Base-by-base conservation (phyloP, 208 protist species). In the Trypanosoma grayi region DNA sequence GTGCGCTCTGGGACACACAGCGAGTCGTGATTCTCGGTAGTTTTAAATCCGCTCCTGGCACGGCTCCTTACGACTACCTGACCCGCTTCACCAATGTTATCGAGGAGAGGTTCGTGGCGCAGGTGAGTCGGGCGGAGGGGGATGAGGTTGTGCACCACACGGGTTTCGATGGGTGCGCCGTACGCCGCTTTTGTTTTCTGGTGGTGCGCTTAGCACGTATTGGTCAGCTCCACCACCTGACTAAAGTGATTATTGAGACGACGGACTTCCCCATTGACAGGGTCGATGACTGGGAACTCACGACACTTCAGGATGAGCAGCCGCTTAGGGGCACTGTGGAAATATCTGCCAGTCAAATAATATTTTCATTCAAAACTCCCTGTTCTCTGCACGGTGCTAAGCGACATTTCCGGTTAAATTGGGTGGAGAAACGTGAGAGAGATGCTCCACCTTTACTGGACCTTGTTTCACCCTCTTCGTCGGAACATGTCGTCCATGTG, bases 171-270 rank as follows among this genome's bases (percentile, higher is more conserved):
- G 10, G 20, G 10, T 5, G 16, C 13, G 4, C 33, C 11, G 30
- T 60, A 25, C 27, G 14, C 20, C 40, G 41, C 10, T 50, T 30
- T 13, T 58, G 52, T 44, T 58, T 58, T 25, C 18, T 60, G 8
- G n/a, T 22, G 2, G 41, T 60, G 1, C 5, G 1, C 8, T 33
- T 39, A 8, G 10, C 40, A 4, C 27, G 24, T 30, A 8, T 28
- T 59, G 53, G 22, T 50, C 55, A 60, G 28, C 40, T 60, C 4
- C 55, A 60, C 33, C 55, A 50, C 24, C 28, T 60, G 25, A 60
- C 39, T 50, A 28, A 18, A 14, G 18, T 60, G 22, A 24, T 50
- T 46, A 51, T 60, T 33, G 36, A 50, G 18, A 20, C 39, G 6
- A 9, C 2, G 3, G 2, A 13, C 1, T 33, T 2, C 39, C 24